A percentile compares a stretch with the other conserved stretches of the same genome.
Evolutionary conservation across 148 eudicot species (phyloP).

Genomic region (Rhododendron ovatum): DNA sequence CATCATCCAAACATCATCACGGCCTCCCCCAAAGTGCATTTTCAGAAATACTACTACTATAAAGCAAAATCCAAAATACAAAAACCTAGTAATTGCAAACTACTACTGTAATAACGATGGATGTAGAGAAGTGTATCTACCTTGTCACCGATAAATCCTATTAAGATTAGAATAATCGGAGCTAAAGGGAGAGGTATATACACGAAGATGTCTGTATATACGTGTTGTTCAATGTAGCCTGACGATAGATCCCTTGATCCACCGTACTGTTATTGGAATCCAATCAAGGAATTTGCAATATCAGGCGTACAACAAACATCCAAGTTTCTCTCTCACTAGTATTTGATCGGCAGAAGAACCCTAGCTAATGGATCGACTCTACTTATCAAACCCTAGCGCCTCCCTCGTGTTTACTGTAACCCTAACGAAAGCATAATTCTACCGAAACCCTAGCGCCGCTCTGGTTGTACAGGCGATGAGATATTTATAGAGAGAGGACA

Average conservation of each 20-base stretch:
- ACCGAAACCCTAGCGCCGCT: too few relatives aligned
- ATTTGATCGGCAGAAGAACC: too few relatives aligned
- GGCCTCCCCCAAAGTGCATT: neutral
- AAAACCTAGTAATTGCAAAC: neutral
- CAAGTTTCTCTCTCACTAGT: too few relatives aligned
- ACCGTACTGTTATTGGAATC: neutral
- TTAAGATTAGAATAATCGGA: neutral
- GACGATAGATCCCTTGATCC: slow-evolving; percentile 16
- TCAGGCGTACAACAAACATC: neutral
- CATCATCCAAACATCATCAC: slow-evolving; percentile 9
- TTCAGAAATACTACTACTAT: neutral
- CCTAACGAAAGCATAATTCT: too few relatives aligned
- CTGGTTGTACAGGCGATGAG: too few relatives aligned
- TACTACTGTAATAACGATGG: neutral
- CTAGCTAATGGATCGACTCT: too few relatives aligned
- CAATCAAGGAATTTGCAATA: slow-evolving; percentile 12
- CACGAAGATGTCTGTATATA: neutral
- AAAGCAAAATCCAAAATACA: neutral
- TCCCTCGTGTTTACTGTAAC: too few relatives aligned
- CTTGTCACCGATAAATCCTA: slow-evolving; percentile 12
- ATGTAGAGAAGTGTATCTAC: neutral
- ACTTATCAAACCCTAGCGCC: too few relatives aligned
- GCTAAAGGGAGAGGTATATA: slow-evolving; percentile 15
- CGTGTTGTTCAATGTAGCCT: neutral
- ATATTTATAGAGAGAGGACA: too few relatives aligned